Evolutionary conservation across 768 basidiomycete species (phyloP).

Genomic region (Leccinum barrowsii): DNA sequence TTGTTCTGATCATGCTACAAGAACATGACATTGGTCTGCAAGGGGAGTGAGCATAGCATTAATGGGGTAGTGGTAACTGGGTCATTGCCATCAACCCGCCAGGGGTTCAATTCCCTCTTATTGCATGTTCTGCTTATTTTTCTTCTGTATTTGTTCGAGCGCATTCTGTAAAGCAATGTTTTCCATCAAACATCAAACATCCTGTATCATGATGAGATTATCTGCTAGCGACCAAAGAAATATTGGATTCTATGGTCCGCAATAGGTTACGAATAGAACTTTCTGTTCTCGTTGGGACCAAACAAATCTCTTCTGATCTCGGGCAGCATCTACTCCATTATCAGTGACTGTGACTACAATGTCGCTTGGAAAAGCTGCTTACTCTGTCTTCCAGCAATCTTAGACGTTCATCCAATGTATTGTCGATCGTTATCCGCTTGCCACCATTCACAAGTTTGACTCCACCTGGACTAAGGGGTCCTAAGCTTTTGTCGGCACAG

Average conservation of each 20-base stretch:
- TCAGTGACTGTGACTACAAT: background rate
- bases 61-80: constrained; percentile 8
- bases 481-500: background rate
- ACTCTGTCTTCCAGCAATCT: constrained; percentile 87
- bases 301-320: constrained; percentile 90
- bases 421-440: constrained; percentile 84
- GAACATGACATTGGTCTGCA: too few relatives aligned
- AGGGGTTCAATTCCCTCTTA: too few relatives aligned
- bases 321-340: constrained; percentile 80
- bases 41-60: constrained; percentile 32
- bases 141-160: too few relatives aligned
- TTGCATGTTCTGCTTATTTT: too few relatives aligned
- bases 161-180: too few relatives aligned
- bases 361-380: constrained; percentile 24
- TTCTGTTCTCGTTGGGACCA: constrained; percentile 87
- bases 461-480: constrained; percentile 69
- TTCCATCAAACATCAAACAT: too few relatives aligned
- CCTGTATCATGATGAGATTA: too few relatives aligned
- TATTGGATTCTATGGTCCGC: too few relatives aligned
- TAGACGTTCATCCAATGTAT: constrained; percentile 90
- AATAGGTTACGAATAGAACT: constrained; percentile 66
- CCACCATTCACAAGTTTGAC: constrained; percentile 70
- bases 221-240: too few relatives aligned
- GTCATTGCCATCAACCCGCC: too few relatives aligned
- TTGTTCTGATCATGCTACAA: too few relatives aligned